phyloP scores from a whole-genome alignment of 2,329 filamentous ascomycete genomes.

The Thelonectria olida region DNA sequence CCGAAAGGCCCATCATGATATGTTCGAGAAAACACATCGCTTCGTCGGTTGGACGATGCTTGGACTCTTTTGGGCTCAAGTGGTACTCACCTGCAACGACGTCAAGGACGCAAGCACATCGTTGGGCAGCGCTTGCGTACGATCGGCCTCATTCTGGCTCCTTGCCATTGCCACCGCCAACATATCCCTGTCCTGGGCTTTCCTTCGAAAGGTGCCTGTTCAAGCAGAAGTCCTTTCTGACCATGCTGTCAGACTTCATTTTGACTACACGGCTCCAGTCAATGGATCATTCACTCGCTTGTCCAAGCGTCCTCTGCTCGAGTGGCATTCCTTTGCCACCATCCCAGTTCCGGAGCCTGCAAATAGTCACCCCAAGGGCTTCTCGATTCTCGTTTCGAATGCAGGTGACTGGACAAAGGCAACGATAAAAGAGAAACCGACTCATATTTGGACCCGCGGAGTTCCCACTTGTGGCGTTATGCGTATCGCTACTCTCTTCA shows the following conservation, averaged over 20 bases:
- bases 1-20: constrained; percentile 70
- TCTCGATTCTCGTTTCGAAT: constrained; percentile 72
- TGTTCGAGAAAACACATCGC: constrained; percentile 76
- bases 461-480: constrained; percentile 71
- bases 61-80: constrained; percentile 69
- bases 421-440: constrained; percentile 65
- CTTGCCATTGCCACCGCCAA: constrained; percentile 67
- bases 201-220: constrained; percentile 71
- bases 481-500: constrained; percentile 70
- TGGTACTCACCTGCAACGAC: constrained; percentile 61
- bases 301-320: too few species aligned
- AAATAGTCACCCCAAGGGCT: constrained; percentile 52
- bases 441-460: constrained; percentile 69
- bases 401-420: constrained; percentile 73
- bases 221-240: constrained; percentile 69
- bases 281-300: constrained; percentile 58
- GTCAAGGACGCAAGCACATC: constrained; percentile 44
- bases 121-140: constrained; percentile 49
- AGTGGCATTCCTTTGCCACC: constrained; percentile 78
- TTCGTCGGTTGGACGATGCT: constrained; percentile 76
- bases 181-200: constrained; percentile 73
- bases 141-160: constrained; percentile 67
- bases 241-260: constrained; percentile 76
- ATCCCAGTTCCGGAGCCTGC: constrained; percentile 65
- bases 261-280: constrained; percentile 64